Base-by-base conservation (phyloP, 345 rosid species). In the Hypericum androsaemum region DNA sequence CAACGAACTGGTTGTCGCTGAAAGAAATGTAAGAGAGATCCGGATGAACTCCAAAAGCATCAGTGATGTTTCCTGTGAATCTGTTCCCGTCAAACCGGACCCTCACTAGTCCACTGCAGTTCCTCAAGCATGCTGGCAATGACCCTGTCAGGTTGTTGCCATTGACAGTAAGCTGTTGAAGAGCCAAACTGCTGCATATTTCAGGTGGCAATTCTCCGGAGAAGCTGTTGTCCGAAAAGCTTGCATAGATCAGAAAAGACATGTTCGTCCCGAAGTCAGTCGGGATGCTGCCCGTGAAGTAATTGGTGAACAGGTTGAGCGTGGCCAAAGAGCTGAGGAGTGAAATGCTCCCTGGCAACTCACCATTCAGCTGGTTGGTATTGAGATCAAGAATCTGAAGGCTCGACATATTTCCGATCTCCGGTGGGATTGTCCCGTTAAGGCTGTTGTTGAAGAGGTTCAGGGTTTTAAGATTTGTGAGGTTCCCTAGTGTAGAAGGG, bases 221-320 rank as follows among this genome's bases (percentile, higher is more conserved):
- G 72, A 84, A 84, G 59, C 66, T 77, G 70, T 84, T 84, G 68
- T 71, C 52, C 0, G 94, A 75, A 58, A 84, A 70, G 70, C 83
- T 68, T 14, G 69, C 83, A 53, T 44, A 13, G 11, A 0, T 0
- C 64, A 83, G 49, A 12, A n/a, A n/a, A 48, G 71, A 82, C 55
- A 61, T 77, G 38, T 69, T 32, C 65, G 71, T 79, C 50, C 94
- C 94, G 12, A 84, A 66, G 57, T 79, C 81, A 0, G 13, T 54
- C 0, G 88, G 80, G 49, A 81, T 52, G 56, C 35, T 43, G n/a
- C 88, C 88, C 0, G 75, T 68, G 51, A 84, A 76, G 15, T 70
- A 69, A 37, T 84, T 81, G 12, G 66, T 65, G 70, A 73, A 75
- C 37, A 84, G 12, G 12, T 71, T 73, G 57, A 81, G 39, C 2